Base-by-base conservation (phyloP, 805 yeast genomes). In the Ogataea pilisensis region DNA sequence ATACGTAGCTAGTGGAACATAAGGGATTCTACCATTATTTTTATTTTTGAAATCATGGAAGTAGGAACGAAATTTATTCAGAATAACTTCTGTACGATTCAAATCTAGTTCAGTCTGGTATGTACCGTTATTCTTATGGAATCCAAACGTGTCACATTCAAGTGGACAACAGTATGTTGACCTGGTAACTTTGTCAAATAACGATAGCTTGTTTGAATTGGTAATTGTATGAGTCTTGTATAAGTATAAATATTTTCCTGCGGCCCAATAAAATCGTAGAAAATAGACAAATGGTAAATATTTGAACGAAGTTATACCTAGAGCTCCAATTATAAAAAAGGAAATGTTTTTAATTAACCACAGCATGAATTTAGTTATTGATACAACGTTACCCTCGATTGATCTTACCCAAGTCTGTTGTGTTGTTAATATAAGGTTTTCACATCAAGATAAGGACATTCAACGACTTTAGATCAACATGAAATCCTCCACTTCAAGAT, bases 81-180 rank as follows among this genome's bases (percentile, higher is more conserved):
- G 63, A 65, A 88, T 65, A 40, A 82, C 61, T 42, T 79, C 77
- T 7, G 85, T 71, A 57, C 97, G 76, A 3, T 86, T 79, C 46
- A 88, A 70, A 57, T 90, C 97, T 57, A 87, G 67, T 50, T 90
- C 97, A 16, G 70, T 65, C 54, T 85, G 83, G 63, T 90, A 91
- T 1, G 95, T 84, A 6, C 91, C 80, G 60, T 91, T 91, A 42
- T 84, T 78, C 66, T 90, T 91, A 68, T 90, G 98, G 35, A 88
- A 53, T 3, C 60, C 60, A 56, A 87, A 87, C 67, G 85, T 75
- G 61, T 90, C 97, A 56, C 87, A 80, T 57, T 90, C 97, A 54
- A 85, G 63, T 7, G 85, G 78, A 1, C 91, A 81, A 22, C 84
- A 85, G 34, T 46, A 52, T 1, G 50, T 42, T 1, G 21, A 17